phyloP scores from a whole-genome alignment of 2,329 filamentous ascomycete species.

The Aspergillus sp. region DNA sequence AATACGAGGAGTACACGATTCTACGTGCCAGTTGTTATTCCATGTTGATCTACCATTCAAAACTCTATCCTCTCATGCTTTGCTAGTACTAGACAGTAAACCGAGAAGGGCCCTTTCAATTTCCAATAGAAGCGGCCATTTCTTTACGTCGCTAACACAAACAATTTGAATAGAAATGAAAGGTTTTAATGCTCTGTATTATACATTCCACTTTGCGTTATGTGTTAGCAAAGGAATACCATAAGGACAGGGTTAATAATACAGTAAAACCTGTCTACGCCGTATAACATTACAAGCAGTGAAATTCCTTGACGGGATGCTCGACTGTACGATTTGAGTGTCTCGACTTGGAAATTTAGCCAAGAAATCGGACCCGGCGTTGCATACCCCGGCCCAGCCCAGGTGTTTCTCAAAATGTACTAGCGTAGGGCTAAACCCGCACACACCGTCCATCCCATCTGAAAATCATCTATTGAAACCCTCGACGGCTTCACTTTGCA shows the following conservation, averaged over 20 bases:
- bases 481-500: constrained; percentile 34
- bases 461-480: constrained; percentile 42
- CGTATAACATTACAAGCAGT: no score
- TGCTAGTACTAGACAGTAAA: not conserved
- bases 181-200: no score
- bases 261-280: no score
- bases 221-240: no score
- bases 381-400: not conserved
- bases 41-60: not conserved
- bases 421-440: constrained; percentile 49
- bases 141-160: not conserved
- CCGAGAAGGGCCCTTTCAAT: not conserved
- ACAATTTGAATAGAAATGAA: no score
- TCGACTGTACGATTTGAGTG: no score
- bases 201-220: no score
- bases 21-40: not conserved
- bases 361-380: not conserved
- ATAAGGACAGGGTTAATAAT: no score
- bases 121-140: not conserved
- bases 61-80: not conserved
- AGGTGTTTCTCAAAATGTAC: constrained; percentile 15
- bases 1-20: not conserved
- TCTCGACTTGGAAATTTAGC: not conserved
- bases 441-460: constrained; percentile 41
- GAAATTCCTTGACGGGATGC: no score